Evolutionary conservation across 371 early-diverging fungal genomes (phyloP).

Genomic region (Mortierella sp.): DNA sequence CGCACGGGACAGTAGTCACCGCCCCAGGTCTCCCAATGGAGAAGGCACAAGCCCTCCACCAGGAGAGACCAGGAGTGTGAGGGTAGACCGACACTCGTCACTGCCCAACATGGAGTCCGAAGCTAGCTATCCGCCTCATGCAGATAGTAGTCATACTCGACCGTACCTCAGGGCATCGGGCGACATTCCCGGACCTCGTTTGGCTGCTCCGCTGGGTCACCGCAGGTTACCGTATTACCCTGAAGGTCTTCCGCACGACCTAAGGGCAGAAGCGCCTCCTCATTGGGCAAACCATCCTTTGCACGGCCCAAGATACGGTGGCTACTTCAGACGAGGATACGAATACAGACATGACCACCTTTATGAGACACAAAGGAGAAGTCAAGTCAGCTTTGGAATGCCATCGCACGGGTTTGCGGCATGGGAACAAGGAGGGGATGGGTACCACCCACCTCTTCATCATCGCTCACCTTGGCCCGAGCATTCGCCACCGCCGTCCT

Average conservation of each 20-base stretch:
- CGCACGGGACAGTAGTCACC: neutral
- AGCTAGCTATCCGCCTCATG: neutral
- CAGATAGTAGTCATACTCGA: neutral
- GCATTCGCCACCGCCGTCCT: neutral
- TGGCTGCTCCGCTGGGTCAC: neutral
- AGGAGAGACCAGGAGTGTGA: neutral
- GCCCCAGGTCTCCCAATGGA: neutral
- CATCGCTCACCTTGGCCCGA: neutral
- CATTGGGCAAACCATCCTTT: neutral
- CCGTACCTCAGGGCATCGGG: neutral
- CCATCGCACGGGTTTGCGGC: neutral
- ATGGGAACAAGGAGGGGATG: conserved; percentile 1
- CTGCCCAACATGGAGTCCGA: neutral
- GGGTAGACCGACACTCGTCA: conserved; percentile 1
- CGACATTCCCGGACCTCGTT: neutral
- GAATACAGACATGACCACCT: neutral
- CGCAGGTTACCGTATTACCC: neutral
- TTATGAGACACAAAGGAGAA: neutral
- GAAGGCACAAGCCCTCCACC: neutral
- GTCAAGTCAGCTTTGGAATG: neutral
- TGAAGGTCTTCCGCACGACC: neutral
- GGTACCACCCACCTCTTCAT: neutral
- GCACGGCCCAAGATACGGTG: neutral
- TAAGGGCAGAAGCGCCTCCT: neutral
- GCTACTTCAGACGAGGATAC: neutral